Base-by-base conservation (phyloP, 192 early-diverging fungal species). In the Coemansia sp. region DNA sequence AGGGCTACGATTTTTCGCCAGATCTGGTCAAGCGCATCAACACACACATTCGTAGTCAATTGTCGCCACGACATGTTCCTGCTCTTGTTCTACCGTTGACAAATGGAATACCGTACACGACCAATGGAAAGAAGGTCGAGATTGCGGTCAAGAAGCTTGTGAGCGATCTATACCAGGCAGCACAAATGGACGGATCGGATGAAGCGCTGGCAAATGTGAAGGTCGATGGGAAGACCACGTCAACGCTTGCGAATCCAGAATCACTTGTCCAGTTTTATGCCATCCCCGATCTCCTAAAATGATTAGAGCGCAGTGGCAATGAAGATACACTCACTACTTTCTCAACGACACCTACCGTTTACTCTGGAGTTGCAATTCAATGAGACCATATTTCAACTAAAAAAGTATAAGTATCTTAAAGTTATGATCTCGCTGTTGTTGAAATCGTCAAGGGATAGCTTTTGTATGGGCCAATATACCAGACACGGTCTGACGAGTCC, bases 91-190 rank as follows among this genome's bases (percentile, higher is more conserved):
- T 97, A 49, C 82, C 87, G 8, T 89, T 91, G 55, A 64, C 72
- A 6, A 91, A 92, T 52, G 79, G 79, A 18, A 95, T 99, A 74
- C 97, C 97, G 40, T 92, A 97, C 80, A 99, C 97, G 1, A 84
- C 93, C 61, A 97, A 94, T 52, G 95, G 97, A 40, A 99, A 99
- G 68, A 97, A 97, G 79, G 94, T 97, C 12, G 97, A 99, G 74
- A 88, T 99, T 33, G 95, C 95, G 1, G 94, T 99, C 53, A 99
- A 97, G 64, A 75, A 84, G 68, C 72, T 84, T 20, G 68, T 84
- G 4, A 82, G 81, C 64, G 81, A 83, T 4, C 72, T 80, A 52
- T 80, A 81, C 39, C 72, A 64, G 7, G 70, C 55, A 28, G 61
- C 72, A n/a, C 75, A 84, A 31, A 71, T 59, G 53, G 21, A 8